phyloP scores from a whole-genome alignment of 306 rosid species.

The Glycyrrhiza uralensis region DNA sequence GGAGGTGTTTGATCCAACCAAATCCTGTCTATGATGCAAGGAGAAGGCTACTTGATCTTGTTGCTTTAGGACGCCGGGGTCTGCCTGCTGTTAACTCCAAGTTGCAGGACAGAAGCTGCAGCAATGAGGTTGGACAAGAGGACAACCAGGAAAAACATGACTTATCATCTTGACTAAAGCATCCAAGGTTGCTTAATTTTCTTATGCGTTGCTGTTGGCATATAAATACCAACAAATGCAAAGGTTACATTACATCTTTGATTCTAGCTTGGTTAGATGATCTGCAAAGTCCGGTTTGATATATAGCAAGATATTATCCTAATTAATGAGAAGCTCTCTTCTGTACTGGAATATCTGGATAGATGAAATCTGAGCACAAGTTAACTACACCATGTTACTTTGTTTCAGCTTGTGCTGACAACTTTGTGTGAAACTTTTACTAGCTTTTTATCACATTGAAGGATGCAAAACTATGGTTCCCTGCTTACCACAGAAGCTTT shows the following conservation, averaged over 20 bases:
- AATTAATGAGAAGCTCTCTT: slow-evolving; percentile 8
- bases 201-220: neutral
- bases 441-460: neutral
- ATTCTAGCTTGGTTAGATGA: neutral
- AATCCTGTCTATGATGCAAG: slow-evolving; percentile 78
- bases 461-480: neutral
- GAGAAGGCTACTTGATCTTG: slow-evolving; percentile 83
- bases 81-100: slow-evolving; percentile 42
- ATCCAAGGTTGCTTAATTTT: neutral
- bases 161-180: slow-evolving; percentile 27
- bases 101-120: slow-evolving; percentile 29
- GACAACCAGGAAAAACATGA: slow-evolving; percentile 16
- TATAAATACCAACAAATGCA: neutral
- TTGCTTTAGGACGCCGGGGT: slow-evolving; percentile 59
- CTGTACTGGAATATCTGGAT: neutral
- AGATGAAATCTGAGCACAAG: neutral
- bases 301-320: neutral
- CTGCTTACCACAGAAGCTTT: neutral
- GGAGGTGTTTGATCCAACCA: slow-evolving; percentile 68
- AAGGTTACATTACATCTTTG: neutral
- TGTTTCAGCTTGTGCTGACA: neutral
- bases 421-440: neutral
- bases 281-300: neutral
- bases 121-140: slow-evolving; percentile 30
- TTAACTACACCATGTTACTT: neutral